Evolutionary conservation across 768 basidiomycete species (phyloP).

Genomic region (Termitomyces sp.): DNA sequence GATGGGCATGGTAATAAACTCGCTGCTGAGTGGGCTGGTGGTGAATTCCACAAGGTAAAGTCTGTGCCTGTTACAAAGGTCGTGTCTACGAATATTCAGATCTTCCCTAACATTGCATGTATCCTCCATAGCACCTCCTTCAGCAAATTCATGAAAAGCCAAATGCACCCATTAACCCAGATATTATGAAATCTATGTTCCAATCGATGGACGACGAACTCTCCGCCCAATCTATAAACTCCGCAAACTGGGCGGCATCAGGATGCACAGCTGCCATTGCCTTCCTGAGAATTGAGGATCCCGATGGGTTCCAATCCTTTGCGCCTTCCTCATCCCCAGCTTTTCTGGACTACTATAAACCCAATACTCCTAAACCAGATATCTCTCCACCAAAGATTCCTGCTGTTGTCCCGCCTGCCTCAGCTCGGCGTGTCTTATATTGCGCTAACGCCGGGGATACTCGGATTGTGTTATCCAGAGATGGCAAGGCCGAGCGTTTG

Average conservation of each 20-base stretch:
- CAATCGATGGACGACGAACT: constrained; percentile 12
- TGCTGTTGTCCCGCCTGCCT: constrained; percentile 1
- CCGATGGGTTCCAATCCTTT: constrained; percentile 8
- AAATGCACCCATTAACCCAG: constrained; percentile 7
- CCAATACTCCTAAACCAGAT: background rate
- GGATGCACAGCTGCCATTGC: constrained; percentile 15
- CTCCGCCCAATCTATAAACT: constrained; percentile 5
- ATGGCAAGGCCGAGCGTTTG: constrained; percentile 10
- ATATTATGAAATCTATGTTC: constrained; percentile 10
- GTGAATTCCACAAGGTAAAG: constrained; percentile 15
- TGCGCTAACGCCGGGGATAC: constrained; percentile 14
- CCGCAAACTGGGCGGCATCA: constrained; percentile 14
- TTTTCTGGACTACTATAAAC: constrained; percentile 6
- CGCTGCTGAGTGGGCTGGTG: constrained; percentile 14
- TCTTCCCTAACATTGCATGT: background rate
- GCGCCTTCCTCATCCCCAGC: background rate
- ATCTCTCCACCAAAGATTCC: background rate
- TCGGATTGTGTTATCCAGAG: constrained; percentile 11
- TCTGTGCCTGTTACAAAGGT: background rate
- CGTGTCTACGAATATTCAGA: background rate
- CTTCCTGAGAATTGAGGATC: constrained; percentile 14
- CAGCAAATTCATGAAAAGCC: constrained; percentile 7
- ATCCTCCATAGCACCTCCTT: constrained; percentile 10
- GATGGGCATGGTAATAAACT: constrained; percentile 17
- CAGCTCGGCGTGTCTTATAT: constrained; percentile 11